Base-by-base conservation (phyloP, 2,329 filamentous ascomycete species). In the Pseudogymnoascus sp. region DNA sequence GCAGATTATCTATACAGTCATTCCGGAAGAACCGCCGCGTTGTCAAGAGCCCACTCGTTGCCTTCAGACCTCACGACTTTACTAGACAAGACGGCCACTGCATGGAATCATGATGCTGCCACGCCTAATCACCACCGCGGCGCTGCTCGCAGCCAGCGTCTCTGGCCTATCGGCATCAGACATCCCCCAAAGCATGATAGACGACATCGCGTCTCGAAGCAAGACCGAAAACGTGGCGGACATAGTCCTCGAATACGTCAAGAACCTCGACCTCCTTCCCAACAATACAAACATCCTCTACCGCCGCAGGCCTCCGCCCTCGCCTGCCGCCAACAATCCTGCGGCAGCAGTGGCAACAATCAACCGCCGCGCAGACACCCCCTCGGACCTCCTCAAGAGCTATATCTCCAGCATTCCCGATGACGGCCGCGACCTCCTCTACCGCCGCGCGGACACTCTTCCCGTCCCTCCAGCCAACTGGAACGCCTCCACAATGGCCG, bases 401-500 rank as follows among this genome's bases (percentile, higher is more conserved):
- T 33, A 33, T n/a, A 16, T 53, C 47, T 53, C 47, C 25, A 16
- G 3, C 25, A 56, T 18, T 2, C 8, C n/a, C 4, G 28, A 56
- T 3, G 28, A 33, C n/a, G 25, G n/a, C 25, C 50, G 4, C n/a
- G 50, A 33, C n/a, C 25, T 12, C 25, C 47, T 53, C 25, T 18
- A 33, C 50, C 47, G 47, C 25, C 50, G 50, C n/a, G 50, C 50
- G 8, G 50, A 56, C 10, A 18, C 50, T 3, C 25, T 25, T 16
- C 33, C 28, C 1, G 2, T 18, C n/a, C 6, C 11, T 1, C 33
- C 59, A 1, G 16, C 59, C n/a, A 37, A 42, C 33, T 89, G 85
- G 85, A 77, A 86, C 65, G 68, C 70, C 3, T 72, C 78, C 47
- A 88, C 84, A 6, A 77, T 79, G 33, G 70, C 76, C 10, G 86